A percentile compares a stretch with the other conserved stretches of the same genome.
Evolutionary conservation across 2,329 filamentous ascomycete genomes (phyloP).

Genomic region (Aspergillus tubingensis): DNA sequence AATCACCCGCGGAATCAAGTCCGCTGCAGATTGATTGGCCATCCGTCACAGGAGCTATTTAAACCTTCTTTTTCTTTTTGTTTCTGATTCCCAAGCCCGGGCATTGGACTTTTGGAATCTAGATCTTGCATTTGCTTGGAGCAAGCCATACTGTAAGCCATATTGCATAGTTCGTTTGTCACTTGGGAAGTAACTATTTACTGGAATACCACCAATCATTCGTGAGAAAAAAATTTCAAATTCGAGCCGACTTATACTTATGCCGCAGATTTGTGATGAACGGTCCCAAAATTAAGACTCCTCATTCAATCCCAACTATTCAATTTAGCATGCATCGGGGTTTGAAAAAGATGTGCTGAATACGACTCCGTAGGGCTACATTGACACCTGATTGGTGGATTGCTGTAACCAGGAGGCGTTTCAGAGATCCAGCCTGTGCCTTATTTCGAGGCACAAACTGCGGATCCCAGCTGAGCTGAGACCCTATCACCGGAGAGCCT

Average conservation of each 20-base stretch:
- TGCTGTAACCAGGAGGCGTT: not conserved
- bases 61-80: not conserved
- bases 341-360: not conserved
- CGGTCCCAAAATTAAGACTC: not conserved
- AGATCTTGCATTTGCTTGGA: not conserved
- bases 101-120: not conserved
- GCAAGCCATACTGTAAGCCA: too few species aligned
- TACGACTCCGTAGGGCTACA: not conserved
- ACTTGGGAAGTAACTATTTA: too few species aligned
- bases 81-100: not conserved
- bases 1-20: not conserved
- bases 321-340: not conserved
- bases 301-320: not conserved
- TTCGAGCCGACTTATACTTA: too few species aligned
- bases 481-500: not conserved
- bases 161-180: too few species aligned
- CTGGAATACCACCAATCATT: not conserved
- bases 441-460: not conserved
- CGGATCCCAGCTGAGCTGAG: not conserved
- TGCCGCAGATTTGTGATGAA: not conserved
- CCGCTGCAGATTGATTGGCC: not conserved
- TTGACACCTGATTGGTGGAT: not conserved
- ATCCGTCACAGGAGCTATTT: not conserved
- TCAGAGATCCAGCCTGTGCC: not conserved
- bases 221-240: not conserved